phyloP scores from a whole-genome alignment of 2,329 filamentous ascomycete species.

The Nectriaceae sp. region DNA sequence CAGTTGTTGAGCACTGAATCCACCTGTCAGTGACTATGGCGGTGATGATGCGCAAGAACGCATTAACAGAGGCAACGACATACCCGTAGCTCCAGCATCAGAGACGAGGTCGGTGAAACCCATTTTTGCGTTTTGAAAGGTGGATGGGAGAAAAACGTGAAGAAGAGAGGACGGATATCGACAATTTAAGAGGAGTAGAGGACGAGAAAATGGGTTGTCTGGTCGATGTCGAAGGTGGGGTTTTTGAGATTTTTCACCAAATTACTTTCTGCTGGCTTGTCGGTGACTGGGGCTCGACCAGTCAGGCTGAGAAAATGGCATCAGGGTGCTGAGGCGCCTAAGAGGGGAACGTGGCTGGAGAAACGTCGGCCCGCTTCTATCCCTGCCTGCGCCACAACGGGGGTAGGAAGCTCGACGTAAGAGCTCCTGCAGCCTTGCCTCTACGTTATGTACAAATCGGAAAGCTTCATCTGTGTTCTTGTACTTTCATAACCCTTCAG shows the following conservation, averaged over 20 bases:
- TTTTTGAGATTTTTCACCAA: conserved; percentile 43
- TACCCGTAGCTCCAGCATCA: conserved; percentile 60
- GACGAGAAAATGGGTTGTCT: conserved; percentile 32
- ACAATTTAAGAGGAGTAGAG: conserved; percentile 20
- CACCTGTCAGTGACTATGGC: conserved; percentile 36
- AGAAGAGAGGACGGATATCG: conserved; percentile 25
- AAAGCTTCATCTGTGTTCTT: conserved; percentile 4
- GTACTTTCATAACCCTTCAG: conserved; percentile 9
- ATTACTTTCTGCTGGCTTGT: conserved; percentile 19
- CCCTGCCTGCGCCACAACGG: conserved; percentile 6
- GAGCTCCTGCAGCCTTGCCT: conserved; percentile 40
- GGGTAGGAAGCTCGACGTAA: conserved; percentile 36
- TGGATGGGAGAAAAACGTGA: not conserved
- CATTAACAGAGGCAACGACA: conserved; percentile 33
- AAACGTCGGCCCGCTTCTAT: conserved; percentile 18
- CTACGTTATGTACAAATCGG: not conserved
- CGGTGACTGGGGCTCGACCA: conserved; percentile 24
- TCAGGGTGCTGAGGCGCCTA: conserved; percentile 1
- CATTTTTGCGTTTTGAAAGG: conserved; percentile 51
- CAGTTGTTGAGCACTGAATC: conserved; percentile 69
- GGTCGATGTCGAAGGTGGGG: conserved; percentile 42
- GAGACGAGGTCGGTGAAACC: conserved; percentile 69
- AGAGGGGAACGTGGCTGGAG: conserved; percentile 5
- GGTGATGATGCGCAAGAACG: conserved; percentile 25
- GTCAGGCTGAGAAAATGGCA: conserved; percentile 14